Base-by-base conservation (phyloP, 2,329 filamentous ascomycete species). In the Juglanconis oblonga region DNA sequence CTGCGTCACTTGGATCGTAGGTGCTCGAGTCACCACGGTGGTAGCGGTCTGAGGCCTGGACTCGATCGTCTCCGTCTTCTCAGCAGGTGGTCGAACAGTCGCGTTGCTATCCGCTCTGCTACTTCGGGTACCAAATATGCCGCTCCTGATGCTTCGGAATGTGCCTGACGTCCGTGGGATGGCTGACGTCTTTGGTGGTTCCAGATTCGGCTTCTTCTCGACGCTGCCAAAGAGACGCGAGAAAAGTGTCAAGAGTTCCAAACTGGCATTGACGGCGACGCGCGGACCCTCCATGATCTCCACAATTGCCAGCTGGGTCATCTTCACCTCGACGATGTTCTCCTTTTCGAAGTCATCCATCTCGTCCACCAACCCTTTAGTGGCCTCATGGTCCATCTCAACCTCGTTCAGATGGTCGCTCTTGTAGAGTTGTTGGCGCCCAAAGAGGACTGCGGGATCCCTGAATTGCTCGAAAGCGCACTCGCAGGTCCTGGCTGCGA, bases 381-480 rank as follows among this genome's bases (percentile, higher is more conserved):
- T 61, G 50, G 69, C 71, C 11, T 69, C 68, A 17, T 67, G 58
- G 24, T 65, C 52, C 52, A 72, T 75, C 58, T 79, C 80, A 1
- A 74, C 77, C 47, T 85, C 81, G 45, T 89, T 89, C 45, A 90
- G 76, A 68, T 90, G 87, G 62, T 90, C 86, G 67, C 87, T 90
- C 65, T 83, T 81, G 65, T 83, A 89, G 57, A 83, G 70, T 14
- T 84, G 79, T 38, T 81, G 75, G 55, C 81, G 81, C 17, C 88
- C 90, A 69, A 92, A 92, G 0, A 94, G 80, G 6, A 89, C 80
- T 1, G 83, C 74, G 0, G 87, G 83, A 63, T 91, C 87, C 56
- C 88, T 87, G 68, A 97, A 96, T 69, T 96, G 91, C 66, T 97
- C 92, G 70, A 98, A 90, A 3, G 92, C 93, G 32, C 91, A 92